These are phyloP conservation scores for Cryptococcus sp. DNA, from an alignment of 1,284 basidiomycete genomes.

Conservation along the genomic window DNA sequence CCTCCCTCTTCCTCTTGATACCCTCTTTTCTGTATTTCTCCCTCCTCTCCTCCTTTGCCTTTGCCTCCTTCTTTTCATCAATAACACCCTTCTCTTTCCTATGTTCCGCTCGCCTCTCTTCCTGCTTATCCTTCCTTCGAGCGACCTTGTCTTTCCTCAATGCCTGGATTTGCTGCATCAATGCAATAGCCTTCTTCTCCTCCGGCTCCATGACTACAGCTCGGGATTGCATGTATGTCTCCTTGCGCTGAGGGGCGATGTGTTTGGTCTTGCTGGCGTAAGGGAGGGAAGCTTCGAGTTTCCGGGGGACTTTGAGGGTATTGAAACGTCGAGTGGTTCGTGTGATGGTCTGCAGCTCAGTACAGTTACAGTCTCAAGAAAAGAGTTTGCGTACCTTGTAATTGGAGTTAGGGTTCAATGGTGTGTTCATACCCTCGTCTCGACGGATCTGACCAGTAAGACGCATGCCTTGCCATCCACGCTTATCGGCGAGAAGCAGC, in stretches of 20 bases:
- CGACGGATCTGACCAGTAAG: slow-evolving; percentile 87
- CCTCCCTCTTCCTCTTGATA: slow-evolving; percentile 56
- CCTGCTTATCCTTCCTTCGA: slow-evolving; percentile 76
- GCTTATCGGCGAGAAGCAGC: slow-evolving; percentile 74
- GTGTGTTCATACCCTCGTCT: slow-evolving; percentile 78
- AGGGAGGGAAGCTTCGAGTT: slow-evolving; percentile 82
- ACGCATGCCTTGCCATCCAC: slow-evolving; percentile 85
- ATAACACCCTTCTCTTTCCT: slow-evolving; percentile 66
- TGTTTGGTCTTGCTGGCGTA: slow-evolving; percentile 89
- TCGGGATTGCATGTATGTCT: slow-evolving; percentile 84
- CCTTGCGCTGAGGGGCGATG: slow-evolving; percentile 65
- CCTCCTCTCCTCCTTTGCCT: slow-evolving; percentile 72
- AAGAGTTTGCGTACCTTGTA: slow-evolving; percentile 61
- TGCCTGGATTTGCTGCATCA: slow-evolving; percentile 92
- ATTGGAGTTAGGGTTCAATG: slow-evolving; percentile 73
- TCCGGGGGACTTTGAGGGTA: slow-evolving; percentile 79
- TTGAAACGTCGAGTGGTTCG: slow-evolving; percentile 84
- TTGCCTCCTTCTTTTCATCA: slow-evolving; percentile 63
- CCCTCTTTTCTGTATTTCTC: slow-evolving; percentile 71
- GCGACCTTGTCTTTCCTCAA: slow-evolving; percentile 81
- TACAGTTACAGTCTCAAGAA: background rate
- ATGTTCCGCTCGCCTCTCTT: slow-evolving; percentile 59
- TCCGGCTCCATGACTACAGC: slow-evolving; percentile 93
- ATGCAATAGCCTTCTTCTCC: slow-evolving; percentile 85
- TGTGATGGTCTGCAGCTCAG: slow-evolving; percentile 55